Evolutionary conservation across 2,329 filamentous ascomycete genomes (phyloP).

Genomic region (Pseudogymnoascus sp.): DNA sequence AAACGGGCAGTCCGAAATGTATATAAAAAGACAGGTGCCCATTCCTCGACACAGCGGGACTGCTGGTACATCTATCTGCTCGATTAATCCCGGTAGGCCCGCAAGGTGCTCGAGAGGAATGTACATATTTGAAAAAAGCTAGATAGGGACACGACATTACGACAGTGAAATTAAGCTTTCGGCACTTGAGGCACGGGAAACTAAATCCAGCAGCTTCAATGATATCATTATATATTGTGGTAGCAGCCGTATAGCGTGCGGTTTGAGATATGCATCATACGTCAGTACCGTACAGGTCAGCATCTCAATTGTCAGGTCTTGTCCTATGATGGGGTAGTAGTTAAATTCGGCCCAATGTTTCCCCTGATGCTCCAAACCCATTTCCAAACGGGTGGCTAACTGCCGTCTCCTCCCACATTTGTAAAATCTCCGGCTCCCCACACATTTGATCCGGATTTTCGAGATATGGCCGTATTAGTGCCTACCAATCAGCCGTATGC

Average conservation of each 20-base stretch:
- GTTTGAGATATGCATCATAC: background rate
- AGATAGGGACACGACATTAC: background rate
- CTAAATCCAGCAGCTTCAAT: background rate
- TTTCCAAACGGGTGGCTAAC: background rate
- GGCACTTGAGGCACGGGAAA: background rate
- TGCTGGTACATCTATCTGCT: background rate
- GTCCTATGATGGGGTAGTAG: background rate
- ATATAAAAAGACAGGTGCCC: background rate
- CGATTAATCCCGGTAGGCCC: background rate
- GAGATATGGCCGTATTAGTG: background rate
- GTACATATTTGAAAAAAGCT: background rate
- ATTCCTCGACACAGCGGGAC: background rate
- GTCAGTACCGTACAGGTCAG: background rate
- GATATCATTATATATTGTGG: background rate
- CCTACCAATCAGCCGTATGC: background rate
- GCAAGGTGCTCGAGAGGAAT: background rate
- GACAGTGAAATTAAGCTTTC: background rate
- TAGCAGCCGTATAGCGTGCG: background rate
- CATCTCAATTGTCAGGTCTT: background rate
- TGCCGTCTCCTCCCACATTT: background rate
- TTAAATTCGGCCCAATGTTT: background rate
- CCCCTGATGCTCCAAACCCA: background rate
- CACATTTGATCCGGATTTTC: background rate
- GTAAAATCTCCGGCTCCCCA: constrained; percentile 2
- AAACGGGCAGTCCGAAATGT: background rate